These are phyloP conservation scores for Amanita pseudoporphyria DNA, from an alignment of 768 basidiomycete species.

Conservation along the genomic window DNA sequence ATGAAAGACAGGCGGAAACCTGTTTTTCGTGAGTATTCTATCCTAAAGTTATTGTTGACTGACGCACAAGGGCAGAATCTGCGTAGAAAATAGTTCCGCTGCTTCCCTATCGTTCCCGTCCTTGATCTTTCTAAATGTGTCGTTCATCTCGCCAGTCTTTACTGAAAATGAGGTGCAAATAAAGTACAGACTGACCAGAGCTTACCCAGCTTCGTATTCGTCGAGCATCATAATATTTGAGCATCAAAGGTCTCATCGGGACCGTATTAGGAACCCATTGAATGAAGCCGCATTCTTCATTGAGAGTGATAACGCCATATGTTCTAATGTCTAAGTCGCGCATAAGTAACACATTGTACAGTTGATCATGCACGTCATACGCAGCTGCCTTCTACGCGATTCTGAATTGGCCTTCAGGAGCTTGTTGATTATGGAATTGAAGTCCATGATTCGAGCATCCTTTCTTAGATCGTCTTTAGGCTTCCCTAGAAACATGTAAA, in stretches of 20 bases:
- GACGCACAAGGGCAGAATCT: slow-evolving; percentile 51
- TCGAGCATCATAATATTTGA: slow-evolving; percentile 51
- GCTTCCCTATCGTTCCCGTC: slow-evolving; percentile 38
- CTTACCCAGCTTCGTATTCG: slow-evolving; percentile 33
- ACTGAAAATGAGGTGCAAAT: slow-evolving; percentile 1
- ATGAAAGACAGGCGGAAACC: slow-evolving; percentile 82
- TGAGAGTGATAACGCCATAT: slow-evolving; percentile 96
- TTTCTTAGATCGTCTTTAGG: slow-evolving; percentile 97
- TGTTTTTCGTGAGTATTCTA: slow-evolving; percentile 17
- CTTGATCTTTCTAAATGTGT: slow-evolving; percentile 41
- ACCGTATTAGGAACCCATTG: slow-evolving; percentile 97
- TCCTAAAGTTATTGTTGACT: neutral
- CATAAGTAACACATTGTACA: neutral
- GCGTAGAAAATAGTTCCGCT: slow-evolving; percentile 37
- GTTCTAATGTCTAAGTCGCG: slow-evolving; percentile 75
- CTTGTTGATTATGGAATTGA: slow-evolving; percentile 97
- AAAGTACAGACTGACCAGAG: neutral
- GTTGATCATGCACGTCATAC: slow-evolving; percentile 35
- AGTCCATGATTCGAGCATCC: slow-evolving; percentile 96
- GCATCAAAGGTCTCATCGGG: slow-evolving; percentile 68
- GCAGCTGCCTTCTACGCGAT: slow-evolving; percentile 80
- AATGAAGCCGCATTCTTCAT: slow-evolving; percentile 95
- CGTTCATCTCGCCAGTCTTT: slow-evolving; percentile 37
- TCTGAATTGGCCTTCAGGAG: slow-evolving; percentile 90
- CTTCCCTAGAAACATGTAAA: slow-evolving; percentile 90